Conservation (phyloP, 805 yeast genomes). For the Lachancea sp. region DNA sequence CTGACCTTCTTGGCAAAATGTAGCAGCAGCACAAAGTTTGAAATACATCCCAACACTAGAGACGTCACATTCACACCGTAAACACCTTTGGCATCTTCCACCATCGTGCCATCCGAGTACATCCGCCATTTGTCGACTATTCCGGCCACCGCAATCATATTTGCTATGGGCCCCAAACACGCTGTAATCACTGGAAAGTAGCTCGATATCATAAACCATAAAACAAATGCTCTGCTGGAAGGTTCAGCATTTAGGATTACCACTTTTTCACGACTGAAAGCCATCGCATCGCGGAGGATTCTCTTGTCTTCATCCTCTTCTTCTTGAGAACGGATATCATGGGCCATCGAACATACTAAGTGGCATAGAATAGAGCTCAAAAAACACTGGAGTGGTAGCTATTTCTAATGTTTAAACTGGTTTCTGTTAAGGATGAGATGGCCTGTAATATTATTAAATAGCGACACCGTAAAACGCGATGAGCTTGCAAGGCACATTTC, state of each 20-base stretch:
- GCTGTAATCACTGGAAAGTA: conserved; percentile 73
- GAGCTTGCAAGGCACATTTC: no score
- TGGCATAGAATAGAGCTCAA: background rate
- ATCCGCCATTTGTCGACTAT: conserved; percentile 63
- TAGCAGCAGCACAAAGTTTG: conserved; percentile 62
- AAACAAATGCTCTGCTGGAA: conserved; percentile 16
- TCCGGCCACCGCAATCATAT: conserved; percentile 66
- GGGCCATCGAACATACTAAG: background rate
- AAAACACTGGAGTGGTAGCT: no score
- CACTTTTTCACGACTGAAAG: conserved; percentile 23
- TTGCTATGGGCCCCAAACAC: conserved; percentile 73
- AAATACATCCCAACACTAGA: conserved; percentile 55
- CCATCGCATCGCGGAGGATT: conserved; percentile 15
- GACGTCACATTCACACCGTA: conserved; percentile 56
- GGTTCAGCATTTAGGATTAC: conserved; percentile 27
- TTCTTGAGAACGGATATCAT: background rate
- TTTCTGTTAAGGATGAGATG: no score
- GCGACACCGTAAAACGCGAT: no score
- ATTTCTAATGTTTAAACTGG: no score
- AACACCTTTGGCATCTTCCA: conserved; percentile 38
- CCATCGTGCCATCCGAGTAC: conserved; percentile 21
- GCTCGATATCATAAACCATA: conserved; percentile 63
- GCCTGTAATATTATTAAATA: no score
- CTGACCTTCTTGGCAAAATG: conserved; percentile 57
- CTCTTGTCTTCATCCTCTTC: conserved; percentile 1